Evolutionary conservation across 345 rosid genomes (phyloP).

Genomic region (Eutrema heterophyllum): DNA sequence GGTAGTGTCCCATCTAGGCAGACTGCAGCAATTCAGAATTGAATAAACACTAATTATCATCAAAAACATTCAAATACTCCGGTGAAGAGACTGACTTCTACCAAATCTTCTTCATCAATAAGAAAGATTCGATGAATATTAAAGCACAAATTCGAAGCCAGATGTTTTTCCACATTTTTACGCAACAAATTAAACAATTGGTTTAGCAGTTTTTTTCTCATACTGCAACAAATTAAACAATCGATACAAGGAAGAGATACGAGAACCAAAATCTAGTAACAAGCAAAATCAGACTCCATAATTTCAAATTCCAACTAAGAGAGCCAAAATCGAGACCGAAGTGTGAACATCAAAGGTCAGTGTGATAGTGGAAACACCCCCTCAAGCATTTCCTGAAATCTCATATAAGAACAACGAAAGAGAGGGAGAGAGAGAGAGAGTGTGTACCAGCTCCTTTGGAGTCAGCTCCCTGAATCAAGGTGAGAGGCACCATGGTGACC

Average conservation of each 20-base stretch:
- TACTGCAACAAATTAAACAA: too few relatives aligned
- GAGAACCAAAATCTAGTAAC: neutral
- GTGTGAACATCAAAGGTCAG: neutral
- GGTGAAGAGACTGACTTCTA: neutral
- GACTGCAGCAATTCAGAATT: slow-evolving; percentile 38
- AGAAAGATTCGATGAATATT: neutral
- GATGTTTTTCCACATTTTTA: too few relatives aligned
- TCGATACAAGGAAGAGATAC: neutral
- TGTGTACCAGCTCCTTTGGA: slow-evolving; percentile 78
- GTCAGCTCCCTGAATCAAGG: slow-evolving; percentile 79
- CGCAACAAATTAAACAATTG: neutral
- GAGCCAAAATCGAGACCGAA: neutral
- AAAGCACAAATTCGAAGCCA: neutral
- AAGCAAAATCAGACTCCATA: neutral
- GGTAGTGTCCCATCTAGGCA: slow-evolving; percentile 91
- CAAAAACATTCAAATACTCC: neutral
- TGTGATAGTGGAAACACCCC: neutral
- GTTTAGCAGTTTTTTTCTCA: neutral
- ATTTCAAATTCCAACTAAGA: neutral
- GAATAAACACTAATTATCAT: neutral
- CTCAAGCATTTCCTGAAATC: neutral
- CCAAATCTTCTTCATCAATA: neutral
- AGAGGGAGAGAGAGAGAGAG: neutral
- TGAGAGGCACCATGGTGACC: slow-evolving; percentile 59
- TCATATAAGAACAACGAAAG: neutral